Conservation (phyloP, 352 stramenopile species). For the Globisporangium echinulatum region DNA sequence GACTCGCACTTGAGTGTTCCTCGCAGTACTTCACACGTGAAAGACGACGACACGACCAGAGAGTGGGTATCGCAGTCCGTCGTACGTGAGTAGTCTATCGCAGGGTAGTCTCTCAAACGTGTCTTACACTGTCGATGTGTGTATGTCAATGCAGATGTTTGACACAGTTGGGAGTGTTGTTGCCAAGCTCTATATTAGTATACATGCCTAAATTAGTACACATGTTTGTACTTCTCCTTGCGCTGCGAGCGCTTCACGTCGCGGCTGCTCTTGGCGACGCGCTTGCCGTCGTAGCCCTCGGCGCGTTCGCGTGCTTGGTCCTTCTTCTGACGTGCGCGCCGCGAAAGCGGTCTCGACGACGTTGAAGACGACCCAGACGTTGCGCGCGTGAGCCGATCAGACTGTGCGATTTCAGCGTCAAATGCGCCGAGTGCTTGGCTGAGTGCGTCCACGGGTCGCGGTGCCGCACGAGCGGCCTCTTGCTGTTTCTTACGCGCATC, state of each 20-base stretch:
- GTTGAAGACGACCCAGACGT: conserved; percentile 3
- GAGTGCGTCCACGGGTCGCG: conserved; percentile 35
- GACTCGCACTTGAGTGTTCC: no score
- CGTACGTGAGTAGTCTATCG: no score
- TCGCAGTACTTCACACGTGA: no score
- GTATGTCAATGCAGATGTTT: no score
- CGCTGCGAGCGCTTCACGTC: conserved; percentile 41
- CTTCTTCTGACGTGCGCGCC: conserved; percentile 43
- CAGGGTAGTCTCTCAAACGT: no score
- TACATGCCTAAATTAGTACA: conserved; percentile 22
- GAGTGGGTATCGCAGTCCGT: no score
- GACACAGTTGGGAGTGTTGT: no score
- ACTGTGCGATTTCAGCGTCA: conserved; percentile 41
- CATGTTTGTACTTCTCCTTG: conserved; percentile 56
- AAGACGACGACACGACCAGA: no score
- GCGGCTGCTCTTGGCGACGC: conserved; percentile 21
- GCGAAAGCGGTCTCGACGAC: conserved; percentile 23
- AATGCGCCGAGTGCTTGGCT: conserved; percentile 60
- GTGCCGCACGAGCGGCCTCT: conserved; percentile 14
- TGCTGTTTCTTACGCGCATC: conserved; percentile 28
- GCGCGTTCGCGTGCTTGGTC: conserved; percentile 22
- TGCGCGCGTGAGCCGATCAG: conserved; percentile 18
- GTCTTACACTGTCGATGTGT: no score
- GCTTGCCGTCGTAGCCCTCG: conserved; percentile 20
- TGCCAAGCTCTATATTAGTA: no score